Percentiles rank a stretch among this genome's conserved stretches.
phyloP scores from a whole-genome alignment of 73 alveolate species.

The Paramecium pentaurelia region DNA sequence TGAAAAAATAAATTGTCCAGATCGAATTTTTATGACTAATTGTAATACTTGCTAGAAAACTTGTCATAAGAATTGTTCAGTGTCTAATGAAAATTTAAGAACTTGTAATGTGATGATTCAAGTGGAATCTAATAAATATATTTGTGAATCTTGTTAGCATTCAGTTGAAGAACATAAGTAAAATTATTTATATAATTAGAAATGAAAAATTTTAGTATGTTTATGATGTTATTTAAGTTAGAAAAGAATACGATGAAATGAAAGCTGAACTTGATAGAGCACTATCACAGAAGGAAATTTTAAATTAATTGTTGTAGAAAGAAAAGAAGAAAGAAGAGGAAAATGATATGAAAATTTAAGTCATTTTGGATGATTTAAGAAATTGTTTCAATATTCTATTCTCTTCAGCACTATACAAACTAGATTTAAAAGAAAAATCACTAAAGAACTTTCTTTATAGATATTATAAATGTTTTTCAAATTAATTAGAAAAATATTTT shows the following conservation, averaged over 20 bases:
- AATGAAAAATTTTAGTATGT: neutral
- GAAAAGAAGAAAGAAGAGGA: neutral
- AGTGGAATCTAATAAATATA: neutral
- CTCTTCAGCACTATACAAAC: neutral
- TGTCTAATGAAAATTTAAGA: neutral
- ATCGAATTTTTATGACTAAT: neutral
- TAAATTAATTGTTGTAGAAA: neutral
- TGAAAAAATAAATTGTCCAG: neutral
- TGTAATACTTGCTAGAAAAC: neutral
- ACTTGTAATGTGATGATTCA: neutral
- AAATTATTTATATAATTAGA: neutral
- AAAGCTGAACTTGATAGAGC: neutral
- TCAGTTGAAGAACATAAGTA: neutral
- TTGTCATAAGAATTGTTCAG: neutral
- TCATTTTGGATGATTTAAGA: neutral
- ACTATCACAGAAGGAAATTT: neutral
- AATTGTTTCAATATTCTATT: neutral
- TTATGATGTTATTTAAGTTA: neutral
- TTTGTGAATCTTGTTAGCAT: neutral
- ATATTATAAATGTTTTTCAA: neutral
- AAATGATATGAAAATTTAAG: neutral
- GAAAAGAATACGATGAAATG: neutral
- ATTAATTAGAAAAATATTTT: neutral
- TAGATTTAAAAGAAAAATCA: neutral
- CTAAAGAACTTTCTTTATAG: neutral